Percentiles rank a stretch among this genome's conserved stretches.
phyloP scores from a whole-genome alignment of 1,284 basidiomycete species.

The Schizophyllum amplum region DNA sequence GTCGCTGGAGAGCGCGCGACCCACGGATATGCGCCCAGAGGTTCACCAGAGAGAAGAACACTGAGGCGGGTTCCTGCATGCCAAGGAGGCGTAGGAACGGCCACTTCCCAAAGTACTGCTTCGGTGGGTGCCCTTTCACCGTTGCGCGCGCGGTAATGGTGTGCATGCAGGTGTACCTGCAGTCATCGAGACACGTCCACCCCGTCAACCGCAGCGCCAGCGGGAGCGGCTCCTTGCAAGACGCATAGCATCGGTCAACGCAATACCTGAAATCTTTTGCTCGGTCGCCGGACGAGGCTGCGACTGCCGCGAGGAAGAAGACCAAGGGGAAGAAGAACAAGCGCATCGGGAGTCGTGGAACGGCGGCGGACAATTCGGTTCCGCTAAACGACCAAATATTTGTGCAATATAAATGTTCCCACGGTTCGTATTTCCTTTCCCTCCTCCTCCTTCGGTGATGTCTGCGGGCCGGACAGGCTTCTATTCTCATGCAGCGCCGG shows the following conservation, averaged over 20 bases:
- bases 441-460: no score
- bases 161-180: slow-evolving; percentile 88
- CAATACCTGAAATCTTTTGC: slow-evolving; percentile 47
- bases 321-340: slow-evolving; percentile 7
- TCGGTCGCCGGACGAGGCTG: slow-evolving; percentile 61
- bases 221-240: slow-evolving; percentile 28
- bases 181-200: slow-evolving; percentile 83
- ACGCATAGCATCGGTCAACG: slow-evolving; percentile 30
- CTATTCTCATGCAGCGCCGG: no score
- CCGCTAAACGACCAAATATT: no score
- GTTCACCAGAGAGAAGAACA: slow-evolving; percentile 84
- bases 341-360: background rate
- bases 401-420: no score
- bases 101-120: slow-evolving; percentile 97
- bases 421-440: no score
- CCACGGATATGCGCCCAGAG: slow-evolving; percentile 61
- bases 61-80: slow-evolving; percentile 92
- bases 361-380: background rate
- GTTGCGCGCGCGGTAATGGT: slow-evolving; percentile 63
- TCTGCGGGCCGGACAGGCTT: no score
- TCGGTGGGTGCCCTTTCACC: slow-evolving; percentile 31
- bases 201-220: slow-evolving; percentile 46
- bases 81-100: slow-evolving; percentile 82
- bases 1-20: slow-evolving; percentile 41
- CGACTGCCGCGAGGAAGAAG: no score